Evolutionary conservation across 345 rosid genomes (phyloP).

Genomic region (Hypericum perforatum): DNA sequence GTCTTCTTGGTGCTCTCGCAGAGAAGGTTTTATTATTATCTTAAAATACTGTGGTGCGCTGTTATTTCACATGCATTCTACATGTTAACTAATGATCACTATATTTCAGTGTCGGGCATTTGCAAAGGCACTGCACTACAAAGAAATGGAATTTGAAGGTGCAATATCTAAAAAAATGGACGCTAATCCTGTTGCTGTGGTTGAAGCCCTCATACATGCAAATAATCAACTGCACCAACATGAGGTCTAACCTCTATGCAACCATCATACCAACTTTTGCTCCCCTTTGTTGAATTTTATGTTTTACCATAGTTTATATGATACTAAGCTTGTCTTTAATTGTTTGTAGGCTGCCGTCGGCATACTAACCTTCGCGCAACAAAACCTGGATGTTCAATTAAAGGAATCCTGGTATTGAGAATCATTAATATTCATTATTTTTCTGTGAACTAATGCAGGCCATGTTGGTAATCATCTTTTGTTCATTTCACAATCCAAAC

Average conservation of each 20-base stretch:
- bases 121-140: constrained; percentile 98
- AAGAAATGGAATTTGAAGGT: constrained; percentile 99
- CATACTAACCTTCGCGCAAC: constrained; percentile 94
- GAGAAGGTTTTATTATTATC: constrained; percentile 61
- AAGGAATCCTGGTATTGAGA: constrained; percentile 84
- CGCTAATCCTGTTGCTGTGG: constrained; percentile 94
- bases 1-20: constrained; percentile 98
- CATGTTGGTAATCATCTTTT: neutral
- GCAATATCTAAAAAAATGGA: constrained; percentile 78
- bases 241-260: constrained; percentile 40
- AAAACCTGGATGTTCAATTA: constrained; percentile 74
- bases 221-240: constrained; percentile 97
- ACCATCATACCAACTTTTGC: constrained; percentile 1
- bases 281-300: neutral
- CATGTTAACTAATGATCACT: neutral
- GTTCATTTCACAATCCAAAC: neutral
- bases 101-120: constrained; percentile 75
- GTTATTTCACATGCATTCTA: constrained; percentile 2
- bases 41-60: constrained; percentile 5
- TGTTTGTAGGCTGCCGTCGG: constrained; percentile 86
- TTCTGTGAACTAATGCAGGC: neutral
- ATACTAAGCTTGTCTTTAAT: neutral
- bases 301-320: neutral
- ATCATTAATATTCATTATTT: neutral
- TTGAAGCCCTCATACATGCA: constrained; percentile 95